Percentiles rank a stretch among this genome's conserved stretches.
phyloP scores from a whole-genome alignment of 106 monocot genomes.

The Chionographis japonica region DNA sequence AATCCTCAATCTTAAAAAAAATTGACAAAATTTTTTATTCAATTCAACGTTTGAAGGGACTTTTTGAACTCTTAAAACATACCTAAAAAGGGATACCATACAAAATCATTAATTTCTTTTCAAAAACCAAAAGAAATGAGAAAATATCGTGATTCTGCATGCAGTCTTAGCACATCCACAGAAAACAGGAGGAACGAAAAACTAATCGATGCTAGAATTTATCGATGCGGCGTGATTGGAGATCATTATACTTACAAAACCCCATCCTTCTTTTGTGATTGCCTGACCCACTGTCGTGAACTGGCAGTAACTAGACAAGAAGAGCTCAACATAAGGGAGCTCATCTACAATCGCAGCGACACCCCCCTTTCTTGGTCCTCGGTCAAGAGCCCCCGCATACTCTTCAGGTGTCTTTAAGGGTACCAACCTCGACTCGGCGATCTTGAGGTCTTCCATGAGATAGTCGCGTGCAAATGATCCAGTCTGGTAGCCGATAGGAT shows the following conservation, averaged over 20 bases:
- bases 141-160: too few species aligned
- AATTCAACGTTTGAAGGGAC: too few species aligned
- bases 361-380: conserved; percentile 62
- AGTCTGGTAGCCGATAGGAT: conserved; percentile 74
- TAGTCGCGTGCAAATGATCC: conserved; percentile 77
- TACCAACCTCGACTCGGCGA: conserved; percentile 60
- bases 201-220: too few species aligned
- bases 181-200: too few species aligned
- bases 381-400: conserved; percentile 55
- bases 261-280: conserved; percentile 92
- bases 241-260: conserved; percentile 60
- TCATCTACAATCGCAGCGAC: conserved; percentile 89
- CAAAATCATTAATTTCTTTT: too few species aligned
- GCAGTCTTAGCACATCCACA: too few species aligned
- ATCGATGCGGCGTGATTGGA: too few species aligned
- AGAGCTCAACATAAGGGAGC: conserved; percentile 72
- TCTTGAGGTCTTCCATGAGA: conserved; percentile 59
- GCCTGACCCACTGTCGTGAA: conserved; percentile 69
- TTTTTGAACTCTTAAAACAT: too few species aligned
- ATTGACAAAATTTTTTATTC: too few species aligned
- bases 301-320: conserved; percentile 69
- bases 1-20: too few species aligned
- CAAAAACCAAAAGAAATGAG: too few species aligned
- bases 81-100: too few species aligned
- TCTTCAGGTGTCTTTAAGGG: conserved; percentile 47